Evolutionary conservation across 1,139 yeast species (phyloP).

Genomic region (Saccharomyces hybrid): DNA sequence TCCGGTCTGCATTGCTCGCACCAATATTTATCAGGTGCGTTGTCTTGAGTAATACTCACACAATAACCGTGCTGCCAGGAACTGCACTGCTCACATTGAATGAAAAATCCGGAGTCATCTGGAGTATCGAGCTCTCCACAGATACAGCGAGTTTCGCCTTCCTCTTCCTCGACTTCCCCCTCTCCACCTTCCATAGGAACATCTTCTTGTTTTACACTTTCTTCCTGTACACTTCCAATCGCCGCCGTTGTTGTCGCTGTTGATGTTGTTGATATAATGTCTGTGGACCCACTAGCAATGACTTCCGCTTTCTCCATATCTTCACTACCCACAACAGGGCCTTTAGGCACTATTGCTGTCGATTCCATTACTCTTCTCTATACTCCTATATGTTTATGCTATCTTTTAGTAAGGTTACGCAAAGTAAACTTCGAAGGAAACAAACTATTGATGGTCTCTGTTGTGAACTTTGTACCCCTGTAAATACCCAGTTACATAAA

Average conservation of each 20-base stretch:
- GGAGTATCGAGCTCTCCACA: slow-evolving; percentile 59
- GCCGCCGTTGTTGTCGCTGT: neutral
- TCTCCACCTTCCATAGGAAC: slow-evolving; percentile 12
- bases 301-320: neutral
- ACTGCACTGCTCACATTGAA: slow-evolving; percentile 82
- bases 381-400: neutral
- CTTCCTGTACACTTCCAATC: neutral
- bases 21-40: slow-evolving; percentile 85
- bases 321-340: neutral
- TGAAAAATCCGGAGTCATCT: slow-evolving; percentile 57
- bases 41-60: slow-evolving; percentile 55
- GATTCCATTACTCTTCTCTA: neutral
- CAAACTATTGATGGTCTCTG: neutral
- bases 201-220: neutral
- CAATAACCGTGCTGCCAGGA: slow-evolving; percentile 98
- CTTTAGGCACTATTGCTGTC: neutral
- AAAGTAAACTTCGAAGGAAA: neutral
- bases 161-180: slow-evolving; percentile 42
- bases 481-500: neutral
- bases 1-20: slow-evolving; percentile 89
- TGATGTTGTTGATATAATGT: neutral
- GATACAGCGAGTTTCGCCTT: slow-evolving; percentile 81
- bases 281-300: neutral
- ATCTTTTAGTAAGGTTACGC: neutral
- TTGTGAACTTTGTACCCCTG: neutral